Evolutionary conservation across 2,329 filamentous ascomycete species (phyloP).

Genomic region (Verticillium isaacii): DNA sequence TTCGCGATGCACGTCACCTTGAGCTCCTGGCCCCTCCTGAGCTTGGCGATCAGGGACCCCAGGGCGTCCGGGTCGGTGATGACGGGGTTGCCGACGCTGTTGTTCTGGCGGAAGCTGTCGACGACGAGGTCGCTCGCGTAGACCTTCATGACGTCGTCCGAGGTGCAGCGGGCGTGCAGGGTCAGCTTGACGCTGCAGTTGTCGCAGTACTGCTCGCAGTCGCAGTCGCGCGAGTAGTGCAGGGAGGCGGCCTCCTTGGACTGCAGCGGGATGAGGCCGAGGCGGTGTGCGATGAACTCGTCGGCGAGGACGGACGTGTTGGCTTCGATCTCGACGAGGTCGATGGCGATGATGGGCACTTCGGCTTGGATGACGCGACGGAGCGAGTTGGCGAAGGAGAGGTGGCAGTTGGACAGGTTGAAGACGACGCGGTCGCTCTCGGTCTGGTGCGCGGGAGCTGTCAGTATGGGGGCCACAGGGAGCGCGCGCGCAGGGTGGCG

Average conservation of each 20-base stretch:
- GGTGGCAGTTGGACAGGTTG: slow-evolving; percentile 81
- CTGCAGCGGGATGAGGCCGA: slow-evolving; percentile 84
- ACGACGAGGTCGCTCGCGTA: slow-evolving; percentile 86
- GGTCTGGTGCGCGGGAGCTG: slow-evolving; percentile 48
- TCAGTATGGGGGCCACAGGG: background rate
- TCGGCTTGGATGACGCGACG: slow-evolving; percentile 90
- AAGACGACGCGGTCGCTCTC: slow-evolving; percentile 83
- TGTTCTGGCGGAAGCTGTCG: slow-evolving; percentile 63
- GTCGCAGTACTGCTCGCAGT: slow-evolving; percentile 93
- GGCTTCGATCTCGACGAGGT: slow-evolving; percentile 85
- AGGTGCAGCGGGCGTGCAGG: slow-evolving; percentile 79
- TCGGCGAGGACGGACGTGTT: slow-evolving; percentile 97
- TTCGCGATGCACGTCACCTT: slow-evolving; percentile 90
- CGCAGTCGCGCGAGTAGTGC: slow-evolving; percentile 87
- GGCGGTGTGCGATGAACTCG: slow-evolving; percentile 89
- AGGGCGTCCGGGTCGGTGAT: slow-evolving; percentile 77
- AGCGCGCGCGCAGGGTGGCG: background rate
- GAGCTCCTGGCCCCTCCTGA: slow-evolving; percentile 84
- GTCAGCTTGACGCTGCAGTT: slow-evolving; percentile 82
- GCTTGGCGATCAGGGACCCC: slow-evolving; percentile 83
- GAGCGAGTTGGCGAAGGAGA: slow-evolving; percentile 87
- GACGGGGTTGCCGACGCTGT: slow-evolving; percentile 73
- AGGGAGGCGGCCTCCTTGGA: slow-evolving; percentile 79
- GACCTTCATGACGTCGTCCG: slow-evolving; percentile 86
- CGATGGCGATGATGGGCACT: slow-evolving; percentile 90